Evolutionary conservation across 2,329 filamentous ascomycete genomes (phyloP).

Genomic region (Lizonia empirigonia): DNA sequence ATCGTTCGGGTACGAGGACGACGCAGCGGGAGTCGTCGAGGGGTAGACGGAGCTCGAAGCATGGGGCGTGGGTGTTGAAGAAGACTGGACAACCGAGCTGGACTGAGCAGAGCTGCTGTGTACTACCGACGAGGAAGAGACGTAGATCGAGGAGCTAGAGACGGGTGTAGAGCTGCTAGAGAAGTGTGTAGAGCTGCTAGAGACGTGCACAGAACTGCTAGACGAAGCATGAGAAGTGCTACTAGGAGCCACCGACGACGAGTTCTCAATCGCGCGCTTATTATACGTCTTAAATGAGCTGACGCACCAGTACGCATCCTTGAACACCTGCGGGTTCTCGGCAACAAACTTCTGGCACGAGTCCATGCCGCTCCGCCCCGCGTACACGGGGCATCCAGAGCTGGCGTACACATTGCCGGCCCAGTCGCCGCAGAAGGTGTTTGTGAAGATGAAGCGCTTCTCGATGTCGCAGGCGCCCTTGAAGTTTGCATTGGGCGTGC

Average conservation of each 20-base stretch:
- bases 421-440: constrained; percentile 88
- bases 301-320: constrained; percentile 75
- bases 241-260: constrained; percentile 19
- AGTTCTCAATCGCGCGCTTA: constrained; percentile 17
- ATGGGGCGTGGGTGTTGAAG: not conserved
- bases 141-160: not conserved
- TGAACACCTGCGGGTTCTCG: constrained; percentile 70
- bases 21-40: constrained; percentile 2
- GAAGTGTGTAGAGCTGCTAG: not conserved
- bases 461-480: constrained; percentile 74
- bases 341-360: constrained; percentile 73
- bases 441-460: constrained; percentile 75
- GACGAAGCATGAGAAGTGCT: constrained; percentile 13
- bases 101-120: constrained; percentile 1
- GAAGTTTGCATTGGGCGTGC: constrained; percentile 70
- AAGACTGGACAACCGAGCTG: constrained; percentile 3
- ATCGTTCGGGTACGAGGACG: not conserved
- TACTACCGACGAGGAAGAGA: constrained; percentile 1
- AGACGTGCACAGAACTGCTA: constrained; percentile 8
- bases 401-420: constrained; percentile 70
- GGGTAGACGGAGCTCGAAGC: constrained; percentile 11
- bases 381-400: constrained; percentile 59
- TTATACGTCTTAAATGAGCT: constrained; percentile 36
- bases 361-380: constrained; percentile 15
- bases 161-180: not conserved